phyloP scores from a whole-genome alignment of 2,329 filamentous ascomycete genomes.

The Aspergillus pseudotamarii region DNA sequence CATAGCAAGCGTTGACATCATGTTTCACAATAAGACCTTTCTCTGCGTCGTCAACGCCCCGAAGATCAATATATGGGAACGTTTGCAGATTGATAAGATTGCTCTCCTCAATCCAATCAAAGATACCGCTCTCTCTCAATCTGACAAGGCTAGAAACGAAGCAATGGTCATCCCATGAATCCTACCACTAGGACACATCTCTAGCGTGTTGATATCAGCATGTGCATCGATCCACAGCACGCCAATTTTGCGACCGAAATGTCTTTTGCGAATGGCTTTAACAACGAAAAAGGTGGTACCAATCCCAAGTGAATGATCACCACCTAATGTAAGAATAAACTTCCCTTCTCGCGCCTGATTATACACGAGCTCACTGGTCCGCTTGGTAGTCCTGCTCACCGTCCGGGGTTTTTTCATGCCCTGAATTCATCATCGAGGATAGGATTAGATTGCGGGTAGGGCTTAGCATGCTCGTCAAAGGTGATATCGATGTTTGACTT shows the following conservation, averaged over 20 bases:
- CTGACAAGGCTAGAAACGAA: conserved; percentile 7
- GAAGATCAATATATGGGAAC: neutral
- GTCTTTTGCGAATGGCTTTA: too few species aligned
- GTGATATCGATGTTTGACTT: neutral
- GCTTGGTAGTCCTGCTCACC: neutral
- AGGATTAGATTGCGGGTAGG: neutral
- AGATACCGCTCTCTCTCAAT: neutral
- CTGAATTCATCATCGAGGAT: neutral
- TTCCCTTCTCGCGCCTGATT: too few species aligned
- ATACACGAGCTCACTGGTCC: neutral
- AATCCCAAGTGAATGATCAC: too few species aligned
- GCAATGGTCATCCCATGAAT: conserved; percentile 14
- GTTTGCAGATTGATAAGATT: conserved; percentile 3
- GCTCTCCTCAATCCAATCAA: conserved; percentile 8
- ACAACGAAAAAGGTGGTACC: too few species aligned
- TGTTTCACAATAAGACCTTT: too few species aligned
- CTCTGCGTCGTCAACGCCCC: too few species aligned
- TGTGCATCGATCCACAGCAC: conserved; percentile 15
- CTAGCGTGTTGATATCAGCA: conserved; percentile 14
- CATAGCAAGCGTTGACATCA: too few species aligned
- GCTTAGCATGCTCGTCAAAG: neutral
- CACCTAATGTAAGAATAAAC: conserved; percentile 1
- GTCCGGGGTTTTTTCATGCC: neutral
- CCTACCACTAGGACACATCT: conserved; percentile 8
- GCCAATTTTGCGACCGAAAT: too few species aligned